Evolutionary conservation across 345 rosid genomes (phyloP), one percentile per base, ranked within the genome.

Genomic region (Hibiscus tridactylites): DNA sequence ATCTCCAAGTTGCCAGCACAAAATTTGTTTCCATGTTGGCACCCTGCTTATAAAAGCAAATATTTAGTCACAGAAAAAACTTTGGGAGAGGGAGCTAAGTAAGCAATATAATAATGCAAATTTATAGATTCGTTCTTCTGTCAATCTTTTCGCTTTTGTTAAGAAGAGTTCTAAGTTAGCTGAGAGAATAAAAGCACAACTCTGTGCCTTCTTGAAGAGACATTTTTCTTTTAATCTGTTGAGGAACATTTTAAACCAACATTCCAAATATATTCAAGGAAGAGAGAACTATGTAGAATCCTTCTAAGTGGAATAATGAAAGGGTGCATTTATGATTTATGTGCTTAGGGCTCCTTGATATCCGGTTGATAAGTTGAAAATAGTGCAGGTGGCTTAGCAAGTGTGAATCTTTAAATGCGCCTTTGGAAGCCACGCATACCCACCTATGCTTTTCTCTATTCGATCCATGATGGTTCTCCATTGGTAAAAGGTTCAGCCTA

Each of bases 1-100:
- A 83, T 72, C 85, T 87, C 97, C 98, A 93, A 6, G 82, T 79
- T 9, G 94, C 96, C 53, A 39, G 77, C 53, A 93, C 85, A 77
- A 46, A 81, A 61, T 71, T 71, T 65, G 70, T 71, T 77, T 73
- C 59, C 17, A 70, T 49, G 3, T 64, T 58, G 37, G 58, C 81
- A 50, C 74, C 77, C 85, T 82, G 83, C 77, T 65, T 11, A 9
- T 50, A 63, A 71, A 70, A 64, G 21, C 69, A 77, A 66, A 68
- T 60, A 11, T 72, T 21, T 52, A 47, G 54, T 17, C 29, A 17
- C 49, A 64, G 68, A 10, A 64, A 44, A 64, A 39, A 37, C n/a
- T 10, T 64, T 4, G 68, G 52, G 66, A 35, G 42, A 16, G 8
- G 54, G 67, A 63, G 16, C 49, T 15, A 24, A 21, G 6, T 33